Evolutionary conservation across 2,329 filamentous ascomycete species (phyloP).

Genomic region (Ilyonectria destructans): DNA sequence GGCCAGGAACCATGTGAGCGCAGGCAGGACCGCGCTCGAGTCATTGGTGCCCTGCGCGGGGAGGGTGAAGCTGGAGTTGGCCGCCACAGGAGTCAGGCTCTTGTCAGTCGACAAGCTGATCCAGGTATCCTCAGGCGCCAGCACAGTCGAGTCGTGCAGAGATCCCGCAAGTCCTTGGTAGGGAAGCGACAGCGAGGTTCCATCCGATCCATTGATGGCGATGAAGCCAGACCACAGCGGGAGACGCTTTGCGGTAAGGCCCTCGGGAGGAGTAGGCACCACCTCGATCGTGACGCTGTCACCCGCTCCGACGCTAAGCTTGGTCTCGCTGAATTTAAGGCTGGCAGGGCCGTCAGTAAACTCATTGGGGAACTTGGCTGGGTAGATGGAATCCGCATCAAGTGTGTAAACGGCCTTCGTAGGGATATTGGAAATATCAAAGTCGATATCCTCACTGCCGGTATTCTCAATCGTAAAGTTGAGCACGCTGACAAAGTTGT

Average conservation of each 20-base stretch:
- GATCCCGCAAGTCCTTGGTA: slow-evolving; percentile 60
- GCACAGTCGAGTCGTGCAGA: slow-evolving; percentile 49
- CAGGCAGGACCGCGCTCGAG: slow-evolving; percentile 56
- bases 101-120: slow-evolving; percentile 55
- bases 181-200: slow-evolving; percentile 56
- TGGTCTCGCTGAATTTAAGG: slow-evolving; percentile 59
- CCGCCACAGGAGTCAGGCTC: slow-evolving; percentile 43
- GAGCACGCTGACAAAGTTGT: neutral
- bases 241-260: slow-evolving; percentile 54
- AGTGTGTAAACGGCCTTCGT: slow-evolving; percentile 70
- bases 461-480: slow-evolving; percentile 59
- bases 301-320: slow-evolving; percentile 61
- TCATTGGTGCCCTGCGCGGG: slow-evolving; percentile 57
- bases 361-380: slow-evolving; percentile 63
- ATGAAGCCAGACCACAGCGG: slow-evolving; percentile 63
- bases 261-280: slow-evolving; percentile 58
- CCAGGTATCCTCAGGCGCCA: slow-evolving; percentile 48
- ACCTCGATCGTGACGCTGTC: slow-evolving; percentile 65
- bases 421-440: slow-evolving; percentile 66
- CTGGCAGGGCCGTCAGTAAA: slow-evolving; percentile 59
- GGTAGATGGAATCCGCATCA: slow-evolving; percentile 52
- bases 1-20: slow-evolving; percentile 58
- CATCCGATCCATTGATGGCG: slow-evolving; percentile 59
- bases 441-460: slow-evolving; percentile 59
- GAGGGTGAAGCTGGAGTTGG: slow-evolving; percentile 60